Evolutionary conservation across 805 yeast species (phyloP), one percentile per base, ranked within the genome.

Genomic region (Metschnikowia picachoensis): DNA sequence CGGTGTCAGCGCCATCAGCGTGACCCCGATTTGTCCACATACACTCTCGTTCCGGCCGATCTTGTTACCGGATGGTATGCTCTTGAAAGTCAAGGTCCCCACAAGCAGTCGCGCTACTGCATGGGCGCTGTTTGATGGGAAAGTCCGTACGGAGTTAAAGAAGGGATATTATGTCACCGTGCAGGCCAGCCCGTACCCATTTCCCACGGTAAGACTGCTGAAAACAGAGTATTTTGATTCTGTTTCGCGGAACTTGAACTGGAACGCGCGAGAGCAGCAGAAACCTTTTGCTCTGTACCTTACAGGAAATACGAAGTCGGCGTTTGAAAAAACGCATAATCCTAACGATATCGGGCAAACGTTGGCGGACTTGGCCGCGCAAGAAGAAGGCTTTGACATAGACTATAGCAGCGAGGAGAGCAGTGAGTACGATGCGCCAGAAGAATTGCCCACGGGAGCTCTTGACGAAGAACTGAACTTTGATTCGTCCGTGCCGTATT

Each of bases 101-200:
- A 44, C 61, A 2, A 68, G 81, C 44, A 84, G 96, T 36, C 70
- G 99, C 43, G 81, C 94, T 5, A 87, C 96, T 0, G 97, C 98
- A 0, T 94, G 96, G 95, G 95, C 95, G 1, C 84, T 97, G 1
- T 94, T 94, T 62, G 99, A 94, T 66, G 99, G 99, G 11, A 83
- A 94, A 55, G 82, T 83, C 17, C 72, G 98, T 35, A 84, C 89
- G 4, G 96, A 94, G 62, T 67, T 94, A 39, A 66, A 71, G 30
- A 81, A 80, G 46, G 97, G 98, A 8, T 94, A 89, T 62, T 90
- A 87, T 57, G 87, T 94, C 30, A 80, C 90, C 0, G 78, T 94
- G 13, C 80, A 81, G 34, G 97, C 97, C 0, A 83, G 94, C 38
- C 87, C 90, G 28, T 92, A 79, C 67, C 95, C 97, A 17, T 94